Percentiles rank a stretch among this genome's conserved stretches.
These are phyloP conservation scores for Glaciozyma antarctica DNA, from an alignment of 768 basidiomycete genomes.

Conservation along the genomic window DNA sequence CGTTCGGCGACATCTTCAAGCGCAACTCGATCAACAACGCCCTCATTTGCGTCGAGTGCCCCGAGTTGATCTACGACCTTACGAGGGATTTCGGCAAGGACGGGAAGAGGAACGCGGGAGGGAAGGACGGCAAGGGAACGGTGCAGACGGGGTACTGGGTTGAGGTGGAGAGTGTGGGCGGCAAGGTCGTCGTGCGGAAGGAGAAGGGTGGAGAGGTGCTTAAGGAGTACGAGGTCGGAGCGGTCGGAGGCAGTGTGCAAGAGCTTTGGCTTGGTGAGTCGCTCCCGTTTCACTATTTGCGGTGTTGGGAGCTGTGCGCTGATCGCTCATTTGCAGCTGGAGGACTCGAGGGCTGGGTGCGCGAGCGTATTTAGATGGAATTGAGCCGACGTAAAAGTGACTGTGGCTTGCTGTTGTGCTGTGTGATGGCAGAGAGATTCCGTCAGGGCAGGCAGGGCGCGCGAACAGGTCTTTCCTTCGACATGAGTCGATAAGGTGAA, in stretches of 20 bases:
- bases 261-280: constrained; percentile 73
- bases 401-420: neutral
- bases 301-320: neutral
- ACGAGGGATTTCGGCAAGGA: constrained; percentile 64
- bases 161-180: constrained; percentile 59
- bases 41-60: constrained; percentile 85
- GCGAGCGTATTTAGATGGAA: constrained; percentile 22
- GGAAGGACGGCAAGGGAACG: constrained; percentile 70
- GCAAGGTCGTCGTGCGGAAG: constrained; percentile 53
- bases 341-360: constrained; percentile 31
- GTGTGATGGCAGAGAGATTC: no score
- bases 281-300: neutral
- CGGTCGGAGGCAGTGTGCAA: constrained; percentile 87
- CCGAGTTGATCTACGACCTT: constrained; percentile 75
- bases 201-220: constrained; percentile 45
- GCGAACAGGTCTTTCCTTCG: no score
- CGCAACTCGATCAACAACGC: constrained; percentile 99
- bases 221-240: constrained; percentile 55
- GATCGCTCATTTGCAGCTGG: constrained; percentile 15
- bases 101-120: constrained; percentile 67
- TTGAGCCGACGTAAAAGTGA: neutral
- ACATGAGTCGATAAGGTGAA: no score
- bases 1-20: constrained; percentile 99
- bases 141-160: constrained; percentile 62
- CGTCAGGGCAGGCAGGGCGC: no score